Evolutionary conservation across 257 asterid species (phyloP).

Genomic region (Cordia subcordata): DNA sequence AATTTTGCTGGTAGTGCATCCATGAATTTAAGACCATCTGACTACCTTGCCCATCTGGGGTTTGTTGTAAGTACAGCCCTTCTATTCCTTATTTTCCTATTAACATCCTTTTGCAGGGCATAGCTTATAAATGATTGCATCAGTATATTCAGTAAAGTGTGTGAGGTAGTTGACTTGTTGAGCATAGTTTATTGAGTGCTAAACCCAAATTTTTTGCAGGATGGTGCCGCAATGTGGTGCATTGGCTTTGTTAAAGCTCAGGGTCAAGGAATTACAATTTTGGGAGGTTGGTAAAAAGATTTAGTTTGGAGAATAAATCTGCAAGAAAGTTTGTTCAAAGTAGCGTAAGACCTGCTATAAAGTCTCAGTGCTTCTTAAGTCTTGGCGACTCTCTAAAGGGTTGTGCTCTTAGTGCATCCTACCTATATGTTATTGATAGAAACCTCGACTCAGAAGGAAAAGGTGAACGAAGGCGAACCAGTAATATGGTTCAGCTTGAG

Average conservation of each 20-base stretch:
- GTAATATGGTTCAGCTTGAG: too few relatives aligned
- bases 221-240: constrained; percentile 83
- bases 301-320: neutral
- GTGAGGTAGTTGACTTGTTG: neutral
- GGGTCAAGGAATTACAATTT: constrained; percentile 58
- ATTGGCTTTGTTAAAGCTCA: constrained; percentile 71
- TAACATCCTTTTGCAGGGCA: neutral
- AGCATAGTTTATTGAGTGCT: neutral
- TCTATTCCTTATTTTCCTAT: neutral
- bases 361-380: too few relatives aligned
- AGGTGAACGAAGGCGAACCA: too few relatives aligned
- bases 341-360: too few relatives aligned
- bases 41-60: constrained; percentile 67
- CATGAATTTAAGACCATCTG: constrained; percentile 59
- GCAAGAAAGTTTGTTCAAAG: neutral
- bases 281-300: constrained; percentile 42
- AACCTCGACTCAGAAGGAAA: too few relatives aligned
- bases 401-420: too few relatives aligned
- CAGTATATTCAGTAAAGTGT: neutral
- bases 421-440: too few relatives aligned
- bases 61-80: constrained; percentile 48
- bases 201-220: constrained; percentile 38
- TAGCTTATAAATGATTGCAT: neutral
- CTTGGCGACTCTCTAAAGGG: too few relatives aligned
- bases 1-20: constrained; percentile 77